Percentiles rank a stretch among this genome's conserved stretches.
These are phyloP conservation scores for Zhuliangozyma blackwelliae DNA, from an alignment of 1,139 yeast genomes.

Conservation along the genomic window DNA sequence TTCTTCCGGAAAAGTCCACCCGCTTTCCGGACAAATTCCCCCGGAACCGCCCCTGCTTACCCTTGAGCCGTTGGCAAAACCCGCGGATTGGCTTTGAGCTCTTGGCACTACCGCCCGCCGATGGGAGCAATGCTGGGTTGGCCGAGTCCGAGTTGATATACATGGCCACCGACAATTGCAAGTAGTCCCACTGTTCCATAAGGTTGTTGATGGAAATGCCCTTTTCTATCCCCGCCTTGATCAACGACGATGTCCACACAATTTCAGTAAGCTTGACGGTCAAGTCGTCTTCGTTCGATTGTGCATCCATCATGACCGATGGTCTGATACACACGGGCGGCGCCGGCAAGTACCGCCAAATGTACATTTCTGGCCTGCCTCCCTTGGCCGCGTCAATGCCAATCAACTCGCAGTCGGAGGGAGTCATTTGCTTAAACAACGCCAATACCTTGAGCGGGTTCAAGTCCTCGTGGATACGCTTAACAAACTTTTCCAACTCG, in stretches of 20 bases:
- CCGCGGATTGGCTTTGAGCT: constrained; percentile 86
- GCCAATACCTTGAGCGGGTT: constrained; percentile 89
- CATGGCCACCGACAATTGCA: constrained; percentile 94
- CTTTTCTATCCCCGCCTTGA: constrained; percentile 90
- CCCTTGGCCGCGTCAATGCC: constrained; percentile 86
- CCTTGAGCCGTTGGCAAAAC: constrained; percentile 93
- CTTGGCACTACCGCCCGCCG: constrained; percentile 51
- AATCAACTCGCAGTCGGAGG: constrained; percentile 85
- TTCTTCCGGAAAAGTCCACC: constrained; percentile 97
- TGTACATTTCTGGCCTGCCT: constrained; percentile 94
- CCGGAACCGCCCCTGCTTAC: constrained; percentile 98
- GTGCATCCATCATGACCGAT: constrained; percentile 90
- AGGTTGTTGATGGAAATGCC: constrained; percentile 88
- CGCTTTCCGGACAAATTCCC: constrained; percentile 98
- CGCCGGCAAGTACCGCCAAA: constrained; percentile 97
- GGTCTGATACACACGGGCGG: constrained; percentile 99
- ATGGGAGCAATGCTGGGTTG: constrained; percentile 71
- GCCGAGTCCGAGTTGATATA: constrained; percentile 95
- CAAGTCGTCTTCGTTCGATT: constrained; percentile 94
- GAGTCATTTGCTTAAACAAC: constrained; percentile 77
- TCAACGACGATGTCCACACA: constrained; percentile 91
- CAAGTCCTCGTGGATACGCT: constrained; percentile 87
- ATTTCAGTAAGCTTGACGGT: constrained; percentile 95
- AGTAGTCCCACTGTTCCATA: constrained; percentile 98
- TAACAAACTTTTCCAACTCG: constrained; percentile 82